Percentiles rank a stretch among this genome's conserved stretches.
Evolutionary conservation across 2,329 filamentous ascomycete species (phyloP).

Genomic region (Verticillium longisporum): DNA sequence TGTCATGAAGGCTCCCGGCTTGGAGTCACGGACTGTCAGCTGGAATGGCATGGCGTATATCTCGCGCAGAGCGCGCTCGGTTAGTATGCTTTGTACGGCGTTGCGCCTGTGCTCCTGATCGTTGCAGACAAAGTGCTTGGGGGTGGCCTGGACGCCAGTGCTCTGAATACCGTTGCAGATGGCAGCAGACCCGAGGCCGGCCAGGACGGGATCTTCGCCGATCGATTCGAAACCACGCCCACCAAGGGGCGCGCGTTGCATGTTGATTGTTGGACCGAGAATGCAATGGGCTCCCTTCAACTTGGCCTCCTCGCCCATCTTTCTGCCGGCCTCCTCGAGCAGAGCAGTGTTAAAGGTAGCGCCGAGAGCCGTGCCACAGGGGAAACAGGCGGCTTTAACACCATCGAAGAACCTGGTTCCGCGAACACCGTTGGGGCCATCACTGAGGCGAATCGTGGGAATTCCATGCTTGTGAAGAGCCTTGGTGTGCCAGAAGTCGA

Average conservation of each 20-base stretch:
- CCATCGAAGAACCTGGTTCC: constrained; percentile 64
- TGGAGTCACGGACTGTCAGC: constrained; percentile 43
- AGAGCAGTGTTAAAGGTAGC: constrained; percentile 51
- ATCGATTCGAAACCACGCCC: constrained; percentile 55
- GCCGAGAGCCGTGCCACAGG: constrained; percentile 50
- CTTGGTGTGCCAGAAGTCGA: constrained; percentile 66
- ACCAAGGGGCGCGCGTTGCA: constrained; percentile 53
- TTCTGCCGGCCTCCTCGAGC: constrained; percentile 40
- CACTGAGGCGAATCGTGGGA: constrained; percentile 57
- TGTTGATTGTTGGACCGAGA: constrained; percentile 55
- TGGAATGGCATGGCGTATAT: constrained; percentile 54
- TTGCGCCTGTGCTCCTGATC: constrained; percentile 54
- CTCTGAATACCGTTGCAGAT: constrained; percentile 49
- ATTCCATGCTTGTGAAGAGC: constrained; percentile 52
- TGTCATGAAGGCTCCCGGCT: constrained; percentile 51
- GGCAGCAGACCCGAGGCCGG: constrained; percentile 46
- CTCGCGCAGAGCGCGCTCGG: constrained; percentile 49
- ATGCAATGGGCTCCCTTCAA: constrained; percentile 52
- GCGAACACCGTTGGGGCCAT: constrained; percentile 64
- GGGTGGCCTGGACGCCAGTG: constrained; percentile 47
- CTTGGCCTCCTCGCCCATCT: constrained; percentile 46
- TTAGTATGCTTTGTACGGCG: constrained; percentile 47
- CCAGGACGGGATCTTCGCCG: constrained; percentile 50
- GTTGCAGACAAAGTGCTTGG: constrained; percentile 58
- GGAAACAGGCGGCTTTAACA: constrained; percentile 51